Evolutionary conservation across 495 filamentous ascomycete genomes (phyloP).

Genomic region (Monascus purpureus): DNA sequence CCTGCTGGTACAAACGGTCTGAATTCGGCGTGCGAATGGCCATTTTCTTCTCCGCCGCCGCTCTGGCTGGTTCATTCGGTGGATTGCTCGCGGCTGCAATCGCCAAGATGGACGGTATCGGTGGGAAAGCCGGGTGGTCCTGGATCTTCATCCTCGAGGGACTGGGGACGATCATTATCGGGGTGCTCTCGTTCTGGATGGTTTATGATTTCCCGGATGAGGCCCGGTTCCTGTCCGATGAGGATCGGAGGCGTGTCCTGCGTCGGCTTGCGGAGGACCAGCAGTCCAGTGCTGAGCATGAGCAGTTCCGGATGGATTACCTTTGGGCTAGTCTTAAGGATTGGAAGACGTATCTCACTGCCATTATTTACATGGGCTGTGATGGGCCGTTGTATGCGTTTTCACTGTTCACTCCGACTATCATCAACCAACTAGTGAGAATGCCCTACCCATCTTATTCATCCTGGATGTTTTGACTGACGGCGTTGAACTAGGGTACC

Average conservation of each 20-base stretch:
- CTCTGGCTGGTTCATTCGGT: slow-evolving; percentile 74
- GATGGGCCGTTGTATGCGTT: slow-evolving; percentile 72
- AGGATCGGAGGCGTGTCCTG: slow-evolving; percentile 61
- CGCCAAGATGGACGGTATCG: slow-evolving; percentile 57
- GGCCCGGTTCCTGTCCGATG: slow-evolving; percentile 59
- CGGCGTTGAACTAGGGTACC: too few species aligned
- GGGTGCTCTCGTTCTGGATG: slow-evolving; percentile 64
- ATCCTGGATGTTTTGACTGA: too few species aligned
- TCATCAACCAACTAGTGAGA: slow-evolving; percentile 60
- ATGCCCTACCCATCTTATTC: too few species aligned
- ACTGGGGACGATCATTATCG: slow-evolving; percentile 59
- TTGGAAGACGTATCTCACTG: slow-evolving; percentile 76
- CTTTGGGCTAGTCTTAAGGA: slow-evolving; percentile 65
- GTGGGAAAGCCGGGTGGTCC: slow-evolving; percentile 54
- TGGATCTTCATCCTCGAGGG: slow-evolving; percentile 77
- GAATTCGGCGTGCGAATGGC: slow-evolving; percentile 70
- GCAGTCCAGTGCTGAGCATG: slow-evolving; percentile 66
- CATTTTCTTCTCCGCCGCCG: slow-evolving; percentile 85
- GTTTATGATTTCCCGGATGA: slow-evolving; percentile 83
- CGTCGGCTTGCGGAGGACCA: slow-evolving; percentile 59
- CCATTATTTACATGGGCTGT: slow-evolving; percentile 66
- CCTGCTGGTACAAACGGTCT: slow-evolving; percentile 72
- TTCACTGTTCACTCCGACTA: slow-evolving; percentile 78
- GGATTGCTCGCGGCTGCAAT: slow-evolving; percentile 50
- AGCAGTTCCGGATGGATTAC: slow-evolving; percentile 63